phyloP scores from a whole-genome alignment of 2,329 filamentous ascomycete species.

The Verruconis gallopava region DNA sequence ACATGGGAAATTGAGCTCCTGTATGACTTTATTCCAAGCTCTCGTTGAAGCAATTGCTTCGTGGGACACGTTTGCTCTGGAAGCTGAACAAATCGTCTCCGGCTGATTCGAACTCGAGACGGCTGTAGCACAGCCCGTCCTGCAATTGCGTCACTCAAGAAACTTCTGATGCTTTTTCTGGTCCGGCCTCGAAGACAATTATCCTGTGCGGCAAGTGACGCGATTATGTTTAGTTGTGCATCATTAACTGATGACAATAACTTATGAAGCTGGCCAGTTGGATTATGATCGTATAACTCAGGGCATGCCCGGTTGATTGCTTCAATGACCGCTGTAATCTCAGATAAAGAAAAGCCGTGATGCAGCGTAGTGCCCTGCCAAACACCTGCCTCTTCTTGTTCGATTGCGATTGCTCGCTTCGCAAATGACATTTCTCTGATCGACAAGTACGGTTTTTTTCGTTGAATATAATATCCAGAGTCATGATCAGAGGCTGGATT shows the following conservation, averaged over 20 bases:
- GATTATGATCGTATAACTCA: not conserved
- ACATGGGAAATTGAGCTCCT: not conserved
- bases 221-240: not conserved
- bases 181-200: not conserved
- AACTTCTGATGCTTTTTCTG: not conserved
- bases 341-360: not conserved
- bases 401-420: not conserved
- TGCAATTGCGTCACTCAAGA: not conserved
- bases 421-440: not conserved
- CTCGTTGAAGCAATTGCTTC: slow-evolving; percentile 2
- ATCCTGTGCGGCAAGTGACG: not conserved
- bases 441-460: slow-evolving; percentile 7
- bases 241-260: not conserved
- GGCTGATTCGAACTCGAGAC: not conserved
- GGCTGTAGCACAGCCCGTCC: not conserved
- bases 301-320: not conserved
- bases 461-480: not conserved
- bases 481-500: not conserved
- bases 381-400: not conserved
- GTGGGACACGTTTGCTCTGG: not conserved
- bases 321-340: not conserved
- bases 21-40: slow-evolving; percentile 1
- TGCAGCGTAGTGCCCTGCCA: slow-evolving; percentile 1
- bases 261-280: not conserved
- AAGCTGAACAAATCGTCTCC: not conserved